These are phyloP conservation scores for Trametes hirsuta DNA, from an alignment of 1,284 basidiomycete species.

Conservation along the genomic window DNA sequence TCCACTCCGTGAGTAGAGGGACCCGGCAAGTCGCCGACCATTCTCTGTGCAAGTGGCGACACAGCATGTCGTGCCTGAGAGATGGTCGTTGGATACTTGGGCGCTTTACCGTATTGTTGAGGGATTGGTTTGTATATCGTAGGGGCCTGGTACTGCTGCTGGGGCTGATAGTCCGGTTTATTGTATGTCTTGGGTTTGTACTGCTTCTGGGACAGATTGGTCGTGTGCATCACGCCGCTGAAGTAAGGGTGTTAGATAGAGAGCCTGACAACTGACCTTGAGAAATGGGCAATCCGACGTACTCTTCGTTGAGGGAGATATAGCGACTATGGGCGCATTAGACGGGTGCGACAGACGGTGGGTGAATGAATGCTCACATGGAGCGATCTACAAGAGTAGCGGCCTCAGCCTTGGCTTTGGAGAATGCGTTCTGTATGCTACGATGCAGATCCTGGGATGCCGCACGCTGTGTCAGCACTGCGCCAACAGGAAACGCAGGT, in stretches of 20 bases:
- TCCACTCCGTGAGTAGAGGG: conserved; percentile 8
- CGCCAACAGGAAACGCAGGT: neutral
- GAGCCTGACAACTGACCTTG: conserved; percentile 23
- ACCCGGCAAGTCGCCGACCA: conserved; percentile 6
- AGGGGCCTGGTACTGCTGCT: neutral
- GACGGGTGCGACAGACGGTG: neutral
- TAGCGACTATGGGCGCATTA: conserved; percentile 15
- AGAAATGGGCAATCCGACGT: conserved; percentile 17
- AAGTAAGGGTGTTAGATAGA: conserved; percentile 3
- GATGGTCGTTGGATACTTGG: conserved; percentile 20
- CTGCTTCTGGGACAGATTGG: conserved; percentile 21
- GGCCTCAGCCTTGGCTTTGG: conserved; percentile 20
- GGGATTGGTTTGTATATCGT: neutral
- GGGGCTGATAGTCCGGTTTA: conserved; percentile 4
- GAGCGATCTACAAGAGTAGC: conserved; percentile 12
- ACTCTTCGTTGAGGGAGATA: conserved; percentile 28
- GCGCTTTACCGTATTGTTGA: conserved; percentile 22
- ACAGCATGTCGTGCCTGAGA: conserved; percentile 19
- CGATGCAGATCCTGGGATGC: conserved; percentile 18
- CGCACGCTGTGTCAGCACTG: neutral
- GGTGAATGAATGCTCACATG: conserved; percentile 16
- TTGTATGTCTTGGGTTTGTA: conserved; percentile 24
- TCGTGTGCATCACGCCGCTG: conserved; percentile 25
- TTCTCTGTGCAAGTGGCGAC: conserved; percentile 19
- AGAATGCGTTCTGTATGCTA: conserved; percentile 19